These are phyloP conservation scores for Ciborinia camelliae DNA, from an alignment of 2,329 filamentous ascomycete genomes.

Conservation along the genomic window DNA sequence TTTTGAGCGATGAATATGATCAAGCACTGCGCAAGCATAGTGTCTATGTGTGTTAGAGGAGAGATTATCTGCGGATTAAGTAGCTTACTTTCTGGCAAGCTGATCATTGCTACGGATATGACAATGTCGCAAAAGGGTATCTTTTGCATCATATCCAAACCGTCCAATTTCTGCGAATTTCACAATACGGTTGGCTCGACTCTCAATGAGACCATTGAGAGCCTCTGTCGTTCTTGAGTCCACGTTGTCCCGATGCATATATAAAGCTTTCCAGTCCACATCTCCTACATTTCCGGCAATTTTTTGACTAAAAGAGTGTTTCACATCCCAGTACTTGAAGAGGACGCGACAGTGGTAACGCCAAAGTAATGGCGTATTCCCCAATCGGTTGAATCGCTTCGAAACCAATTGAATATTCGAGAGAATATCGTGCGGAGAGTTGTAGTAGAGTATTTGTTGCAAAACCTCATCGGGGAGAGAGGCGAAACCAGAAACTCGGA, in stretches of 20 bases:
- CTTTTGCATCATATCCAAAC: conserved; percentile 84
- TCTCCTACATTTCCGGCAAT: conserved; percentile 50
- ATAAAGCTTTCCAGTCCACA: conserved; percentile 73
- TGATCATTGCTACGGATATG: conserved; percentile 60
- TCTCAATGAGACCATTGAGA: conserved; percentile 67
- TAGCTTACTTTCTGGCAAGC: conserved; percentile 63
- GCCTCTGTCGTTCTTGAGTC: conserved; percentile 51
- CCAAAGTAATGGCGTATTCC: conserved; percentile 76
- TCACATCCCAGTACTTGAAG: conserved; percentile 73
- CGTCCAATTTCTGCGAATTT: conserved; percentile 68
- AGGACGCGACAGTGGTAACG: conserved; percentile 64
- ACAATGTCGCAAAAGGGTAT: conserved; percentile 69
- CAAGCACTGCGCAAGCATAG: conserved; percentile 70
- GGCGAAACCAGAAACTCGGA: conserved; percentile 14
- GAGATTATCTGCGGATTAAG: not conserved
- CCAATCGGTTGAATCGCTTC: conserved; percentile 60
- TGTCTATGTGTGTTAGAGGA: conserved; percentile 49
- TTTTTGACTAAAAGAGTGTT: conserved; percentile 58
- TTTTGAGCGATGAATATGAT: conserved; percentile 74
- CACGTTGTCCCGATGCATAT: conserved; percentile 51
- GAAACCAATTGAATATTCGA: conserved; percentile 52
- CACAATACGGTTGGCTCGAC: conserved; percentile 64
- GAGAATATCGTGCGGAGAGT: conserved; percentile 54
- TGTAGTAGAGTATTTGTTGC: conserved; percentile 67
- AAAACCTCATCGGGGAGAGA: conserved; percentile 75